Percentiles rank a stretch among this genome's conserved stretches.
phyloP scores from a whole-genome alignment of 2,329 filamentous ascomycete genomes.

The Coleophoma crateriformis region DNA sequence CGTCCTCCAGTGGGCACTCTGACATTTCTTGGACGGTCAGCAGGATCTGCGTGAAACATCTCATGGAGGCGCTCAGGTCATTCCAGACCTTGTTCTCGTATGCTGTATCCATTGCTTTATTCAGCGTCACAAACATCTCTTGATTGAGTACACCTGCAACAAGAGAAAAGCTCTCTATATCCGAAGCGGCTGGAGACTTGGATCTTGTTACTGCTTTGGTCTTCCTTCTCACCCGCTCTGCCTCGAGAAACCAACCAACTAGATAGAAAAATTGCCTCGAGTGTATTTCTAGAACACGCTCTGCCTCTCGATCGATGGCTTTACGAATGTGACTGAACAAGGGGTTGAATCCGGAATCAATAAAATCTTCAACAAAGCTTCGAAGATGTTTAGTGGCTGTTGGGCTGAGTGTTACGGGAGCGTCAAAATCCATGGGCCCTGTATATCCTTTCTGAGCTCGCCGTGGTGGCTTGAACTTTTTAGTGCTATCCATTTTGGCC shows the following conservation, averaged over 20 bases:
- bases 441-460: slow-evolving; percentile 55
- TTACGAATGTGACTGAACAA: slow-evolving; percentile 80
- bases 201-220: slow-evolving; percentile 47
- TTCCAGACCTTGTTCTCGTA: slow-evolving; percentile 83
- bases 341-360: slow-evolving; percentile 94
- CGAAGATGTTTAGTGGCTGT: slow-evolving; percentile 73
- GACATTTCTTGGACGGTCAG: slow-evolving; percentile 92
- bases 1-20: slow-evolving; percentile 78
- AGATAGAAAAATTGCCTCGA: slow-evolving; percentile 87
- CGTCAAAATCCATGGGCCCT: slow-evolving; percentile 71
- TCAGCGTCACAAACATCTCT: slow-evolving; percentile 87
- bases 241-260: slow-evolving; percentile 86
- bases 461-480: slow-evolving; percentile 82
- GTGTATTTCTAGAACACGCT: slow-evolving; percentile 73
- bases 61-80: slow-evolving; percentile 81
- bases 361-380: slow-evolving; percentile 83
- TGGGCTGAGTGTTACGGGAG: slow-evolving; percentile 62
- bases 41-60: slow-evolving; percentile 91
- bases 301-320: slow-evolving; percentile 83
- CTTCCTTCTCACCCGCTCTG: slow-evolving; percentile 68
- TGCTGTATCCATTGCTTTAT: slow-evolving; percentile 72
- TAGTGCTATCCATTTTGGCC: slow-evolving; percentile 83
- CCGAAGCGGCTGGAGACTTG: slow-evolving; percentile 38
- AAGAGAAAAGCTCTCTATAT: slow-evolving; percentile 74
- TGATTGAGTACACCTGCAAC: slow-evolving; percentile 89